Base-by-base conservation (phyloP, 139 green algal genomes). In the Spirogloea muscicola region DNA sequence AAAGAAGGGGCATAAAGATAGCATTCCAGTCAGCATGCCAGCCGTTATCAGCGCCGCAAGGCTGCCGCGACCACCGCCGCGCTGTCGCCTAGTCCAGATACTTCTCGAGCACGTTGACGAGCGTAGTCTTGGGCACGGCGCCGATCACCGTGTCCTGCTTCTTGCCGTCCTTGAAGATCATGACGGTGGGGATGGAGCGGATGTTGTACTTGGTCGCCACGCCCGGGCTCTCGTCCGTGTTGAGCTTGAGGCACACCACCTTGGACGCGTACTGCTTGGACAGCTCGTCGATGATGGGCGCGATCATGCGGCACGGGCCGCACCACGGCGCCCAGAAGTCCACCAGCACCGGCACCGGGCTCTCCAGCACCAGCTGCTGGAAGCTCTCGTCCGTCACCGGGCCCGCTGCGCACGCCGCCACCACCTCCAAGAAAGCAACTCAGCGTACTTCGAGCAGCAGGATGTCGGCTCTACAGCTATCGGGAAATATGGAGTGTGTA, bases 141-240 rank as follows among this genome's bases (percentile, higher is more conserved):
- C 94, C 94, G 65, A 99, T 98, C 66, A 99, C 92, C 2, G 93
- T 96, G 62, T 99, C 94, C 85, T 93, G 85, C 85, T 97, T 98
- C 81, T 94, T 78, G 43, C 94, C 93, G 66, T 86, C 74, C 87
- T 98, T 97, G 85, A 96, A 97, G 52, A 97, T 86, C 91, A 97
- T 97, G 18, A 96, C 88, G 40, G 94, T 98, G 27, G 94, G 94
- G 38, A 98, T 98, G 81, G 77, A 91, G 38, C 94, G 84, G 76
- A 99, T 98, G 60, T 92, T 93, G 74, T 95, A 96, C 80, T 97
- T 90, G 16, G 91, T 96, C 21, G 94, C 94, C 6, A 96, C 84
- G 61, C 77, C 78, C 21, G 93, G 94, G 78, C 81, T 91, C 87
- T 98, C 92, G 57, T 99, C 94, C 29, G 94, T 99, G 91, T 99